Conservation (phyloP, 371 early-diverging fungal genomes). For the Lichtheimia ramosa region DNA sequence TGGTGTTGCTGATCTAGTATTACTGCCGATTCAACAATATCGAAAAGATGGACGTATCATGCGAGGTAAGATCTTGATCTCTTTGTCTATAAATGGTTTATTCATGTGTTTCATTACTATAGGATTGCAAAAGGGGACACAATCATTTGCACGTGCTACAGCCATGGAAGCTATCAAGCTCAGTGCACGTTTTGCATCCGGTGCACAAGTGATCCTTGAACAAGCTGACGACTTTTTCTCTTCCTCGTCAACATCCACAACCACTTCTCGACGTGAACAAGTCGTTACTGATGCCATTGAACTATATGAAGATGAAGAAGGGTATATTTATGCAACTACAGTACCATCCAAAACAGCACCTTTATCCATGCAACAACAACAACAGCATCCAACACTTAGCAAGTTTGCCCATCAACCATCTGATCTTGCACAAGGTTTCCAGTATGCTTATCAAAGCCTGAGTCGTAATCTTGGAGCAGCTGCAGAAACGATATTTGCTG, state of each 20-base stretch:
- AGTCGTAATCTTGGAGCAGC: slow-evolving; percentile 78
- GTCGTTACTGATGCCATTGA: slow-evolving; percentile 10
- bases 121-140: slow-evolving; percentile 82
- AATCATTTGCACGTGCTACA: slow-evolving; percentile 87
- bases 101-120: not conserved
- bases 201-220: slow-evolving; percentile 88
- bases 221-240: slow-evolving; percentile 84
- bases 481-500: slow-evolving; percentile 85
- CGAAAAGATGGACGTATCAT: slow-evolving; percentile 89
- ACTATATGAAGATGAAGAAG: slow-evolving; percentile 11
- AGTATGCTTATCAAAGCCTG: slow-evolving; percentile 77
- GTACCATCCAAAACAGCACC: not conserved
- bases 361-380: not conserved
- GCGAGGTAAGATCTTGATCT: slow-evolving; percentile 51
- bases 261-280: slow-evolving; percentile 11
- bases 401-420: slow-evolving; percentile 84
- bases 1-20: slow-evolving; percentile 90
- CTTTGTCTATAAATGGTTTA: not conserved
- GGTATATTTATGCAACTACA: slow-evolving; percentile 8
- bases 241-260: too few species aligned
- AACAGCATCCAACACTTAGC: slow-evolving; percentile 38
- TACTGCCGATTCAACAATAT: slow-evolving; percentile 93
- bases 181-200: slow-evolving; percentile 86
- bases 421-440: slow-evolving; percentile 85
- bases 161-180: slow-evolving; percentile 90